phyloP scores from a whole-genome alignment of 164 flowering plant species.

The Euptelea pleiosperma region DNA sequence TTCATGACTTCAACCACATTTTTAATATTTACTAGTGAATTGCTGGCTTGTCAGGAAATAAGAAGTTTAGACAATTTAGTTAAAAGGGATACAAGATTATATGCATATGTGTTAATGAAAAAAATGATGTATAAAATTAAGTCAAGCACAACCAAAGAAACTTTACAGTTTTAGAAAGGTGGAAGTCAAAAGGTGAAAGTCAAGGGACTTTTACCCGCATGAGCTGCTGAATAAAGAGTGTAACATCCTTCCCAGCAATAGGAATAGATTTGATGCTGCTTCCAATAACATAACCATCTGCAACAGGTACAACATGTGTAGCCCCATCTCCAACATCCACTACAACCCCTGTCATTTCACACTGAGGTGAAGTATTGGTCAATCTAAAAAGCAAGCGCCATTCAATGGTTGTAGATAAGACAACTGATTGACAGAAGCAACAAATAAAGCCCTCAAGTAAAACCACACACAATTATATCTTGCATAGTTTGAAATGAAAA shows the following conservation, averaged over 20 bases:
- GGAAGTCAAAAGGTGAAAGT: conserved; percentile 5
- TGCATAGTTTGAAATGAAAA: background rate
- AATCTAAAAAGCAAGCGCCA: conserved; percentile 25
- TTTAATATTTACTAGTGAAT: too few species aligned
- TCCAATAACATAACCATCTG: conserved; percentile 98
- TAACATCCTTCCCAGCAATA: conserved; percentile 86
- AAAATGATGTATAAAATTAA: too few species aligned
- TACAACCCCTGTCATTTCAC: conserved; percentile 99
- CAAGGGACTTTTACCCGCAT: conserved; percentile 58
- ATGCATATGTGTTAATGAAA: too few species aligned
- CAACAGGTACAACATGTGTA: conserved; percentile 93
- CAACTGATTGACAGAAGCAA: too few species aligned
- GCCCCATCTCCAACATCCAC: conserved; percentile 98
- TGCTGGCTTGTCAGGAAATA: too few species aligned
- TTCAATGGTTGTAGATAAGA: background rate
- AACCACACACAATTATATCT: background rate
- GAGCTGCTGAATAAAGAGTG: conserved; percentile 91
- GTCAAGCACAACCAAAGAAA: background rate
- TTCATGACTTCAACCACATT: too few species aligned
- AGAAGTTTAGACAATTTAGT: too few species aligned
- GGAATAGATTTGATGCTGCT: conserved; percentile 95
- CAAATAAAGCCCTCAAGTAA: too few species aligned
- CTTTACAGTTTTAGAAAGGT: background rate
- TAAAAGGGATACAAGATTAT: too few species aligned
- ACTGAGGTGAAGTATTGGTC: conserved; percentile 49